These are phyloP conservation scores for Yamadazyma dendronema DNA, from an alignment of 1,139 yeast genomes.

Conservation along the genomic window DNA sequence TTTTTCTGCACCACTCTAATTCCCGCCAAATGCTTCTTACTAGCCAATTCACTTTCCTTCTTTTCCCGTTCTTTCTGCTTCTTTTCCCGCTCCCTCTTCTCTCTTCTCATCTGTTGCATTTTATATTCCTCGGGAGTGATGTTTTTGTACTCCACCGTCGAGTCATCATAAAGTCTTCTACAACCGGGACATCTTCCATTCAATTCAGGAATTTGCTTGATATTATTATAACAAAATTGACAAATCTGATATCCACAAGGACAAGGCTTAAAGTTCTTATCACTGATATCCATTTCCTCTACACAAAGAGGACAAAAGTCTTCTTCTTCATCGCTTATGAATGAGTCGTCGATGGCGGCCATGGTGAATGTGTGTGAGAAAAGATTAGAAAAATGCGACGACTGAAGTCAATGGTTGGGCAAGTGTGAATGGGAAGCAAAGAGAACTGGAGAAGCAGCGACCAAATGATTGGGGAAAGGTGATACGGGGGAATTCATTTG, in stretches of 20 bases:
- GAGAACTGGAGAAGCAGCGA: no score
- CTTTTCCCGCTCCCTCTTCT: constrained; percentile 79
- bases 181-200: constrained; percentile 98
- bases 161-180: constrained; percentile 91
- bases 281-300: constrained; percentile 96
- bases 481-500: no score
- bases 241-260: constrained; percentile 99
- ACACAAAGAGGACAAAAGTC: constrained; percentile 91
- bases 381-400: neutral
- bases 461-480: no score
- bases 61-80: constrained; percentile 89
- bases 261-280: constrained; percentile 95
- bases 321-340: constrained; percentile 78
- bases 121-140: constrained; percentile 84
- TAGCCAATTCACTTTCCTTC: constrained; percentile 86
- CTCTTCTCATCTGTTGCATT: constrained; percentile 73
- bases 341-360: constrained; percentile 39
- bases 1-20: constrained; percentile 97
- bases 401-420: no score
- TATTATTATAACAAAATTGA: constrained; percentile 96
- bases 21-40: constrained; percentile 91
- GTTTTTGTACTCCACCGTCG: constrained; percentile 81
- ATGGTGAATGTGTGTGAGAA: constrained; percentile 11
- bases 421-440: no score
- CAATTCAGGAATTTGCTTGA: constrained; percentile 89